These are phyloP conservation scores for Bryoerythrophyllum caledonicum DNA, from an alignment of 225 moss, liverwort and hornwort species.

Conservation along the genomic window DNA sequence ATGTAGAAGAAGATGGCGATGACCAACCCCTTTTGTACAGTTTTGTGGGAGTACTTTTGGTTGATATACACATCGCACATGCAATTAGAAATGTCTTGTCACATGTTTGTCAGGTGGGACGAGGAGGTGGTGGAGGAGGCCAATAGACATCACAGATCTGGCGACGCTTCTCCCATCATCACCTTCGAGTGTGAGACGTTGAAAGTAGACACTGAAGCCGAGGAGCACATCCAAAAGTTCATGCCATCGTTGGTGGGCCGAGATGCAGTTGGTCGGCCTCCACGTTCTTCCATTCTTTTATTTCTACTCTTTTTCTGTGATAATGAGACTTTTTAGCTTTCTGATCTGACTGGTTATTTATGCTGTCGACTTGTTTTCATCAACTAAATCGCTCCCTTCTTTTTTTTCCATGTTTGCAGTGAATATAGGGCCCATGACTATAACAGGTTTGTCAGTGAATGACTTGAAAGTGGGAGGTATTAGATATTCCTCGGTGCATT, in stretches of 20 bases:
- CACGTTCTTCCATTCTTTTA: too few relatives aligned
- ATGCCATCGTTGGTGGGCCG: constrained; percentile 53
- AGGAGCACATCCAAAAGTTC: constrained; percentile 50
- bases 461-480: background rate
- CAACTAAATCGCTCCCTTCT: background rate
- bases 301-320: background rate
- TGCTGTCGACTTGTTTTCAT: background rate
- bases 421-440: constrained; percentile 54
- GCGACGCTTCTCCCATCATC: constrained; percentile 38
- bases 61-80: too few relatives aligned
- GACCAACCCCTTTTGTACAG: too few relatives aligned
- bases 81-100: too few relatives aligned
- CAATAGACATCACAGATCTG: constrained; percentile 33
- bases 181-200: constrained; percentile 61
- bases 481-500: background rate
- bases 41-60: too few relatives aligned
- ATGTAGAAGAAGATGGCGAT: too few relatives aligned
- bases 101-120: constrained; percentile 50
- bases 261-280: constrained; percentile 54
- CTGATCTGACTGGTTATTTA: too few relatives aligned
- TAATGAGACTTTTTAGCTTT: background rate
- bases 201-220: constrained; percentile 60
- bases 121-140: constrained; percentile 50
- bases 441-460: constrained; percentile 38
- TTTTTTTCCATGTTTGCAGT: constrained; percentile 26